Evolutionary conservation across 2,329 filamentous ascomycete species (phyloP), one percentile per base, ranked within the genome.

Genomic region (Monascus ruber): DNA sequence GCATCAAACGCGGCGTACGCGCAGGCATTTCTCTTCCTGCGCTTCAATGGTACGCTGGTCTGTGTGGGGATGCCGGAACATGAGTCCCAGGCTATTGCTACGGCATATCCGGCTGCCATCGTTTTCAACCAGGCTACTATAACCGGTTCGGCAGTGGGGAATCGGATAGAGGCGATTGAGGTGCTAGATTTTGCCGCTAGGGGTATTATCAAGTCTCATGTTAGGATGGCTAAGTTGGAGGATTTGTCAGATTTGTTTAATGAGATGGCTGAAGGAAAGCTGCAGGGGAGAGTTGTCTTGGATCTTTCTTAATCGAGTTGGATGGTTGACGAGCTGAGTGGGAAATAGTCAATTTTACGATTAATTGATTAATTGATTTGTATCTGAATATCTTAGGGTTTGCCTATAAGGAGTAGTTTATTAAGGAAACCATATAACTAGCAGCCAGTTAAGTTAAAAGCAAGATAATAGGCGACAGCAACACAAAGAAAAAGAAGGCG

Each of bases 61-160:
- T 73, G 70, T 46, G 66, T 74, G 5, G 72, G 72, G 5, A 56
- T 74, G 25, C 71, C 72, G 4, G 68, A 72, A 43, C 63, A 69
- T 26, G 59, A 63, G 2, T 50, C 57, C 4, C 48, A 61, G 35
- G 60, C 69, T 1, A 71, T 75, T 42, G 63, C 59, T 1, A 65
- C 57, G 2, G 64, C 70, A 0, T 61, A 56, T 35, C 71, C 72
- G 7, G 55, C 52, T 0, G 27, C 42, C 1, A 50, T 76, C 37
- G 56, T 74, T 27, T 47, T 41, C 4, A 58, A 59, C 42, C 63
- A 71, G 44, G 50, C 61, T 36, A 64, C 55, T n/a, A 70, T 76
- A 41, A 63, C 68, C 4, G 71, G 69, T 4, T 69, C 65, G 6
- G 63, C 68, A 1, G 70, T 74, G 9, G 72, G 72, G 0, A 73